Percentiles rank a stretch among this genome's conserved stretches.
These are phyloP conservation scores for Cardamine chenopodiifolia DNA, from an alignment of 345 rosid species.

Conservation along the genomic window DNA sequence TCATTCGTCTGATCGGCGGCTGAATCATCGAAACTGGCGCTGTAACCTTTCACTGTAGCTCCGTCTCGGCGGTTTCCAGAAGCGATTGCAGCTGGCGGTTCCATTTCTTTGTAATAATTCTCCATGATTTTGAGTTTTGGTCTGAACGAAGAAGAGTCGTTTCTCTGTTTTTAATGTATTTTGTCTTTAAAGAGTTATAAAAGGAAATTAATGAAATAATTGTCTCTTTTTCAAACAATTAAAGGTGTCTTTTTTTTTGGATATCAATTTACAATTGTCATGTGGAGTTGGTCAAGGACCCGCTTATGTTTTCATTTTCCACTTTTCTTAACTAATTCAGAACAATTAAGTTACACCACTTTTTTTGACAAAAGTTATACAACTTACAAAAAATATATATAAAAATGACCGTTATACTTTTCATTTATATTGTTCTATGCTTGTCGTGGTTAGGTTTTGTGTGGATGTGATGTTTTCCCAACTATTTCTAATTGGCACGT, in stretches of 20 bases:
- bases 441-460: constrained; percentile 31
- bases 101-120: constrained; percentile 34
- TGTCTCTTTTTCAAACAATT: constrained; percentile 3
- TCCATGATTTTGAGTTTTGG: constrained; percentile 31
- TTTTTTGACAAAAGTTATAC: no score
- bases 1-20: constrained; percentile 28
- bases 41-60: constrained; percentile 26
- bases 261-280: constrained; percentile 24
- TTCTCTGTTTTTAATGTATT: constrained; percentile 21
- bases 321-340: background rate
- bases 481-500: constrained; percentile 18
- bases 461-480: constrained; percentile 37
- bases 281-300: constrained; percentile 35
- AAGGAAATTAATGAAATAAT: constrained; percentile 14
- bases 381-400: no score
- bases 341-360: background rate
- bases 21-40: constrained; percentile 26
- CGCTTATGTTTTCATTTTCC: background rate
- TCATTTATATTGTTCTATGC: background rate
- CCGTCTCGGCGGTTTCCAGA: constrained; percentile 16
- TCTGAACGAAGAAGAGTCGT: constrained; percentile 24
- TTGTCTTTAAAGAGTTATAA: constrained; percentile 9
- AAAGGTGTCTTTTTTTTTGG: constrained; percentile 19
- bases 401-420: no score
- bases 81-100: constrained; percentile 11